phyloP scores from a whole-genome alignment of 352 stramenopile genomes.

The Pythium myriotylum region DNA sequence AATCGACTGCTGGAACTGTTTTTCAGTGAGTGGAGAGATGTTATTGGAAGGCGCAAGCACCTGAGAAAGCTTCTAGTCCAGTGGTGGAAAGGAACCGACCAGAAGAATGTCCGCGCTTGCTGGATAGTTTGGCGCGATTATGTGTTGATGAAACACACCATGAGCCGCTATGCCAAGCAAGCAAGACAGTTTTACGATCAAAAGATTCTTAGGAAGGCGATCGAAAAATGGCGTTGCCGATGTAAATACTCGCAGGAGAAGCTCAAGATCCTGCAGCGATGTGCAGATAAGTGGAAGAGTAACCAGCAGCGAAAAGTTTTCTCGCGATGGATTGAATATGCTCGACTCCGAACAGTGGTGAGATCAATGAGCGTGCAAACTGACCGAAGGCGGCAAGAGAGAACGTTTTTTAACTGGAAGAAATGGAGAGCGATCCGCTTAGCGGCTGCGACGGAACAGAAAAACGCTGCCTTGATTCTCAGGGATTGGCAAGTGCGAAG shows the following conservation, averaged over 20 bases:
- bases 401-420: constrained; percentile 3
- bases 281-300: not conserved
- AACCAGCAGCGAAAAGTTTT: constrained; percentile 5
- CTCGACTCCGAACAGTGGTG: not conserved
- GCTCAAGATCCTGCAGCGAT: constrained; percentile 3
- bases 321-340: constrained; percentile 5
- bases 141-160: not conserved
- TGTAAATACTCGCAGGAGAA: constrained; percentile 2
- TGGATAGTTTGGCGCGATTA: constrained; percentile 16
- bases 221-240: not conserved
- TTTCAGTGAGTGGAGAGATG: constrained; percentile 13
- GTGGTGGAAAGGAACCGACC: not conserved
- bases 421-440: constrained; percentile 8
- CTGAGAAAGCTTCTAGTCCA: not conserved
- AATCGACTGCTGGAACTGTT: constrained; percentile 1
- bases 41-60: not conserved
- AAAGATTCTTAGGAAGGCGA: not conserved
- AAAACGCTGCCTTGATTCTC: not conserved
- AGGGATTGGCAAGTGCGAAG: not conserved
- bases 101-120: not conserved
- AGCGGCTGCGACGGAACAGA: too few species aligned
- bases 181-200: constrained; percentile 1
- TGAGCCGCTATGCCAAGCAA: not conserved
- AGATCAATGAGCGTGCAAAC: not conserved
- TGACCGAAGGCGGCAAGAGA: not conserved